These are phyloP conservation scores for Kwoniella sp. DNA, from an alignment of 768 basidiomycete species.

Conservation along the genomic window DNA sequence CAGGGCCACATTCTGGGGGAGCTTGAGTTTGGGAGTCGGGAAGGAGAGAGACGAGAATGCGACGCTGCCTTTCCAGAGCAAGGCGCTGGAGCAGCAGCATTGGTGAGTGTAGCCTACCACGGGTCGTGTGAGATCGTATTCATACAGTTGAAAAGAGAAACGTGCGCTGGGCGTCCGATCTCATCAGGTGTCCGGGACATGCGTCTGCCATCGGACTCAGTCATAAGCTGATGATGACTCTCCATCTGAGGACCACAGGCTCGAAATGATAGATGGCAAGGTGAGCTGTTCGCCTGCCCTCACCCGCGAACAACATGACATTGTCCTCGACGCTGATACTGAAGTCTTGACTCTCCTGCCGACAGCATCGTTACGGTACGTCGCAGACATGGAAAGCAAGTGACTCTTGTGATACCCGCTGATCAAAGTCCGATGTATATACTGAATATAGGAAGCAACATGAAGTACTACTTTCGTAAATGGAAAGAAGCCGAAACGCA, in stretches of 20 bases:
- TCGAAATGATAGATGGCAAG: conserved; percentile 54
- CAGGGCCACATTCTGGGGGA: conserved; percentile 40
- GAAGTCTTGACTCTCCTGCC: not conserved
- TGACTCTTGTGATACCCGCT: too few species aligned
- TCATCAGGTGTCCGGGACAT: too few species aligned
- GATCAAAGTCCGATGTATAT: not conserved
- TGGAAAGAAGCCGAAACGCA: conserved; percentile 66
- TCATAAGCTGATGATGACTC: not conserved
- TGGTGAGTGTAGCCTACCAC: conserved; percentile 38
- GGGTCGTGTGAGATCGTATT: too few species aligned
- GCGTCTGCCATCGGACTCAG: not conserved
- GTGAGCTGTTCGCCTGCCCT: conserved; percentile 29
- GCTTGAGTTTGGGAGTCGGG: conserved; percentile 31
- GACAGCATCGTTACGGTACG: conserved; percentile 45
- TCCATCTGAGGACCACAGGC: conserved; percentile 10
- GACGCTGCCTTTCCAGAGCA: conserved; percentile 39
- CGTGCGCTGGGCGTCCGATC: too few species aligned
- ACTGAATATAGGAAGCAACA: conserved; percentile 42
- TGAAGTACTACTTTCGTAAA: conserved; percentile 61
- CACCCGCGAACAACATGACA: not conserved
- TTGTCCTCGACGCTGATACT: not conserved
- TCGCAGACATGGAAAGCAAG: too few species aligned
- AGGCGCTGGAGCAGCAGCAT: conserved; percentile 50
- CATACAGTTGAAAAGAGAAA: too few species aligned
- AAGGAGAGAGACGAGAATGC: conserved; percentile 36